Evolutionary conservation across 2,329 filamentous ascomycete genomes (phyloP), one percentile per base, ranked within the genome.

Genomic region (Clathrospora elynae): DNA sequence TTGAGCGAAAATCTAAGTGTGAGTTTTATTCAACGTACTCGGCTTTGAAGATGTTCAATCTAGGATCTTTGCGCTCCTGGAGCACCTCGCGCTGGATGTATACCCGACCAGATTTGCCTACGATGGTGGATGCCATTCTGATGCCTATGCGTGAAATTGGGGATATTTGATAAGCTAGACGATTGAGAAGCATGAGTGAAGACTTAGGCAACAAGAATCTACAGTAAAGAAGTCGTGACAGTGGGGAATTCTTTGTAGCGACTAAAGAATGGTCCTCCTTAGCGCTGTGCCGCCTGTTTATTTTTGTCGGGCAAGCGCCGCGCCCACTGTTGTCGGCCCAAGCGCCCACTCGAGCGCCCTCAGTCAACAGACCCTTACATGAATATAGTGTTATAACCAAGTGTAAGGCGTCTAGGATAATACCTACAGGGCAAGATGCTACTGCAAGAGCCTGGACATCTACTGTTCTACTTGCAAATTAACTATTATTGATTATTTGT

Each of bases 71-170:
- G 44, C 45, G 57, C 37, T 46, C 53, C 49, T 62, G 51, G 38
- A 73, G 61, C 33, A 70, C 55, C 29, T 65, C 46, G 50, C 54
- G 51, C 49, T 58, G 49, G 42, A 61, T 45, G 49, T 73, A 72
- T 41, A 60, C 53, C 44, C 68, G 66, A 62, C 69, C 65, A 40
- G 66, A 71, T 44, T 68, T 57, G 41, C 67, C 63, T 31, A 64
- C 51, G 34, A 72, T 45, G 6, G 63, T 66, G 28, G 64, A 71
- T 40, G 46, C 52, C 61, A 62, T 64, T 62, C 62, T 69, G 42
- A 62, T 52, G 45, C 55, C 54, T 61, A 43, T 50, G 46, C 32
- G 52, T 44, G 30, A 14, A 36, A 38, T 50, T 37, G 35, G 51
- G 37, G 35, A 34, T 51, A 38, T 42, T 29, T 44, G 41, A 32